These are phyloP conservation scores for Penicillium sp. DNA, from an alignment of 2,329 filamentous ascomycete species.

Conservation along the genomic window DNA sequence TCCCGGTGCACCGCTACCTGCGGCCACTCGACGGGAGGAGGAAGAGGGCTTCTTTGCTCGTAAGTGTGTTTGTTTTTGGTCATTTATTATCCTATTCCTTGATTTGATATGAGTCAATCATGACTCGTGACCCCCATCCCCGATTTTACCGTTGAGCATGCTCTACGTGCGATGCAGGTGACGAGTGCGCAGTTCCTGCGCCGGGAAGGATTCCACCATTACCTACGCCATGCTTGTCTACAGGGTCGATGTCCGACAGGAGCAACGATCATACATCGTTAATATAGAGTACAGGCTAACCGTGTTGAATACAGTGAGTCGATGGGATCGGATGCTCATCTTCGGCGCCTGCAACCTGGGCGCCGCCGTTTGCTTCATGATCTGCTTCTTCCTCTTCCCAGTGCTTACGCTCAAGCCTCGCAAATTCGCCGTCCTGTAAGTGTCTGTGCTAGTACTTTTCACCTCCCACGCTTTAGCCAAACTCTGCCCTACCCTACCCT, in stretches of 20 bases:
- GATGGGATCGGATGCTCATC: conserved; percentile 93
- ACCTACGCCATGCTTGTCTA: conserved; percentile 26
- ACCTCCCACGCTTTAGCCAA: conserved; percentile 16
- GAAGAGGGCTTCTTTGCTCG: conserved; percentile 94
- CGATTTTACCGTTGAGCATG: conserved; percentile 21
- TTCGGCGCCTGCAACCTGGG: conserved; percentile 91
- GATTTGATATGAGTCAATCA: conserved; percentile 4
- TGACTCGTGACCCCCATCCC: conserved; percentile 26
- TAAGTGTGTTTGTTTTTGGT: conserved; percentile 63
- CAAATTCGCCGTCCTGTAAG: conserved; percentile 98
- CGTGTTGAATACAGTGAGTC: conserved; percentile 71
- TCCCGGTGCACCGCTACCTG: conserved; percentile 83
- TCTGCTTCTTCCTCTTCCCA: conserved; percentile 87
- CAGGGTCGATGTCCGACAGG: conserved; percentile 26
- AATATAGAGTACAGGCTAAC: conserved; percentile 24
- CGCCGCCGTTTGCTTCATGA: conserved; percentile 87
- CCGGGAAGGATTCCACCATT: conserved; percentile 34
- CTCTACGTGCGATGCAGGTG: conserved; percentile 39
- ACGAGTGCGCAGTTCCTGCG: conserved; percentile 47
- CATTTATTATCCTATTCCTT: conserved; percentile 16
- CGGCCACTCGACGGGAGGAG: conserved; percentile 83
- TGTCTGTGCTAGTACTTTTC: conserved; percentile 43
- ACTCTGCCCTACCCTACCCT: conserved; percentile 9
- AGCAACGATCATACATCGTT: conserved; percentile 18
- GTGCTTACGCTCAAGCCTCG: conserved; percentile 78